Evolutionary conservation across 2,329 filamentous ascomycete species (phyloP).

Genomic region (Cytospora chrysosperma): DNA sequence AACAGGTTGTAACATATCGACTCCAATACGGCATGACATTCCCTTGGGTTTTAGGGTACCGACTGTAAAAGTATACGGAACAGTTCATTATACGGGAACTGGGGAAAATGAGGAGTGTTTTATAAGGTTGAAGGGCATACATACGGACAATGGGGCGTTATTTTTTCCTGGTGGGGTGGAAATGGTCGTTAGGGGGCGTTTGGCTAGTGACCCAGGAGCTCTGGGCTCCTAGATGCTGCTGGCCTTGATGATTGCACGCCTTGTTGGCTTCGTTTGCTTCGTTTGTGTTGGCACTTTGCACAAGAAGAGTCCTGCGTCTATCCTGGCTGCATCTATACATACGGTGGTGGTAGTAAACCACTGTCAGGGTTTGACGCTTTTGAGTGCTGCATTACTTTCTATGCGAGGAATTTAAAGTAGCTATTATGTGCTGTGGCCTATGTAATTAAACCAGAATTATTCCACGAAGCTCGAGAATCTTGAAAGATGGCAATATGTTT

Average conservation of each 20-base stretch:
- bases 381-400: neutral
- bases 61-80: conserved; percentile 25
- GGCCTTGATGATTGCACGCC: conserved; percentile 3
- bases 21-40: conserved; percentile 4
- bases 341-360: conserved; percentile 2
- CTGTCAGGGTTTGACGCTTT: neutral
- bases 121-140: conserved; percentile 20
- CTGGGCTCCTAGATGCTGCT: conserved; percentile 7
- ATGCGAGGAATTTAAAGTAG: neutral
- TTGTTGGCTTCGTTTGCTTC: conserved; percentile 2
- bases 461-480: neutral
- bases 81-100: conserved; percentile 17
- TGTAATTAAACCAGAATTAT: neutral
- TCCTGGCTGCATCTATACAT: neutral
- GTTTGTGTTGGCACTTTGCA: neutral
- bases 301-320: conserved; percentile 8
- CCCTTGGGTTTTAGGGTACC: conserved; percentile 6
- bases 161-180: neutral
- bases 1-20: conserved; percentile 15
- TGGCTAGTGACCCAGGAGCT: conserved; percentile 2
- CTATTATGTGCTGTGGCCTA: neutral
- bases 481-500: neutral
- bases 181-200: conserved; percentile 15
- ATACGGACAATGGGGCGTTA: conserved; percentile 23
- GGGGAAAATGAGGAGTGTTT: conserved; percentile 20